These are phyloP conservation scores for Fusarium globosum DNA, from an alignment of 2,329 filamentous ascomycete species.

Conservation along the genomic window DNA sequence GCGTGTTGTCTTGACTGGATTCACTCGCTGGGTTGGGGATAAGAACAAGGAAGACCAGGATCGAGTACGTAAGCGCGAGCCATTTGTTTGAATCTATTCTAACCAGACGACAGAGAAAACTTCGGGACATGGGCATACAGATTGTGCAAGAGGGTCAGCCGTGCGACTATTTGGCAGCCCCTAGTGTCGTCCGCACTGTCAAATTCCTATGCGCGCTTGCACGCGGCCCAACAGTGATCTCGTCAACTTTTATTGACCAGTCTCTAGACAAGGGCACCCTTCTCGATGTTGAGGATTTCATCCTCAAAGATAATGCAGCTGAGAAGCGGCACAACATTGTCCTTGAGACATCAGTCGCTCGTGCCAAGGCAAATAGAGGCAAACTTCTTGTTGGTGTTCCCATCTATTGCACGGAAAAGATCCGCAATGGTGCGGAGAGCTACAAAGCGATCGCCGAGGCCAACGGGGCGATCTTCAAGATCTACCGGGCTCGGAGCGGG, in stretches of 20 bases:
- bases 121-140: conserved; percentile 85
- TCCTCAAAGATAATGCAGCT: conserved; percentile 76
- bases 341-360: conserved; percentile 73
- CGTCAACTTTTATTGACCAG: conserved; percentile 80
- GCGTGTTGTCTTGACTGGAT: conserved; percentile 85
- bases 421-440: conserved; percentile 84
- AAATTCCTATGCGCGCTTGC: conserved; percentile 94
- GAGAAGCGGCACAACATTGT: conserved; percentile 78
- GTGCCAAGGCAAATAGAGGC: conserved; percentile 81
- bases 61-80: conserved; percentile 67
- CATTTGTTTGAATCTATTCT: conserved; percentile 23
- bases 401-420: conserved; percentile 85
- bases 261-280: conserved; percentile 77
- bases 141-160: conserved; percentile 79
- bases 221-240: conserved; percentile 80
- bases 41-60: conserved; percentile 81
- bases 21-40: conserved; percentile 82
- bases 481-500: conserved; percentile 80
- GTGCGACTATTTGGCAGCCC: conserved; percentile 89
- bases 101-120: conserved; percentile 69
- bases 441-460: conserved; percentile 87
- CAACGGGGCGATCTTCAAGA: conserved; percentile 85
- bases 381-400: conserved; percentile 79
- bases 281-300: conserved; percentile 72
- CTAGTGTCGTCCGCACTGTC: conserved; percentile 85